phyloP scores from a whole-genome alignment of 2,329 filamentous ascomycete genomes.

The Pseudocercospora ulei region DNA sequence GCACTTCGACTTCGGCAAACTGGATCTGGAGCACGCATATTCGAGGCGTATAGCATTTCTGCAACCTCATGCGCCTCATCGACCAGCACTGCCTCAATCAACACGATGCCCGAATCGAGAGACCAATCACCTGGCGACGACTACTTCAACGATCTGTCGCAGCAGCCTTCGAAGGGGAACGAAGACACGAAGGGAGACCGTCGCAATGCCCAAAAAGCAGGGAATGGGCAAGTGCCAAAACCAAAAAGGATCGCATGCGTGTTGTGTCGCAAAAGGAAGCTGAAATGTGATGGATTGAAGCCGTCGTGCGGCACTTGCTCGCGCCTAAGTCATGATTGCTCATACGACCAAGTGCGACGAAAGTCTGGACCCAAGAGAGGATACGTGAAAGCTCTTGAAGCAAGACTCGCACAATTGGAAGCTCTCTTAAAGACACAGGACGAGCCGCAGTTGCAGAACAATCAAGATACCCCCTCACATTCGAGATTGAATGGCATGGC shows the following conservation, averaged over 20 bases:
- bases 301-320: slow-evolving; percentile 84
- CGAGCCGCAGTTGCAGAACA: slow-evolving; percentile 15
- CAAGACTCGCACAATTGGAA: slow-evolving; percentile 78
- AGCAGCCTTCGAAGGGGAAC: slow-evolving; percentile 35
- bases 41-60: neutral
- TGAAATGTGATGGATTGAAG: slow-evolving; percentile 75
- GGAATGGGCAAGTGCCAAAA: slow-evolving; percentile 34
- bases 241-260: slow-evolving; percentile 89
- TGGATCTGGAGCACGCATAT: neutral
- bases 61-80: neutral
- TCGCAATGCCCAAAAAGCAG: slow-evolving; percentile 52
- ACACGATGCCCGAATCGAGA: slow-evolving; percentile 21
- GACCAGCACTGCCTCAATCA: neutral
- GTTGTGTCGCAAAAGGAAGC: slow-evolving; percentile 82
- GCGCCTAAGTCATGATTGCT: slow-evolving; percentile 74
- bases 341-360: slow-evolving; percentile 83
- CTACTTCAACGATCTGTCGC: slow-evolving; percentile 51
- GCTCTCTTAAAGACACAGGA: slow-evolving; percentile 70
- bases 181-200: slow-evolving; percentile 45
- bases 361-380: slow-evolving; percentile 92
- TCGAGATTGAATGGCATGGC: neutral
- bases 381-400: slow-evolving; percentile 89
- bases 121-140: slow-evolving; percentile 31
- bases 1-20: neutral
- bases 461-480: neutral